phyloP scores from a whole-genome alignment of 2,329 filamentous ascomycete genomes.

The Phyllosticta capitalensis region DNA sequence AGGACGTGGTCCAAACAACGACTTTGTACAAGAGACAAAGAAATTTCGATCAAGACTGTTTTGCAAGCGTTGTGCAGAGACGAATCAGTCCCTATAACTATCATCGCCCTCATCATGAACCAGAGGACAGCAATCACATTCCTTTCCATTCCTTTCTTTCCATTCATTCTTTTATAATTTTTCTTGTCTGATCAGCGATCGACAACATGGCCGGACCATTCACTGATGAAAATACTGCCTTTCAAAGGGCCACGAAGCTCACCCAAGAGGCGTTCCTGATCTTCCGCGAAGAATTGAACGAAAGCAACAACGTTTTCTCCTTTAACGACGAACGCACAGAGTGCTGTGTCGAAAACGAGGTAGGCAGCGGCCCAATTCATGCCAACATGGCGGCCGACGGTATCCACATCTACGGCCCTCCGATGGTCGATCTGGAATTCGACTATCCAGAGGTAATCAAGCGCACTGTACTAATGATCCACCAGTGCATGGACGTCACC shows the following conservation, averaged over 20 bases:
- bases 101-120: not conserved
- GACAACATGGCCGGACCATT: not conserved
- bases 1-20: not conserved
- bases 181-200: not conserved
- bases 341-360: too few relatives aligned
- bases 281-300: not conserved
- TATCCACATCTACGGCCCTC: not conserved
- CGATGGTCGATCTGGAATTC: too few relatives aligned
- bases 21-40: not conserved
- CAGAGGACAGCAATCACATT: not conserved
- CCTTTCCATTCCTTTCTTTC: too few relatives aligned
- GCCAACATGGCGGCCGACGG: not conserved
- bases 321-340: too few relatives aligned
- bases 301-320: not conserved
- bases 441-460: not conserved
- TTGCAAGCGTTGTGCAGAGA: not conserved
- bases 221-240: not conserved
- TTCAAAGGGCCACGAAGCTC: not conserved
- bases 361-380: not conserved
- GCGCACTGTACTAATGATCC: not conserved
- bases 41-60: not conserved
- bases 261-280: not conserved
- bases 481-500: not conserved
- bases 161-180: not conserved
- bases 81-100: not conserved